Conservation (phyloP, 2,329 filamentous ascomycete genomes). For the Zasmidium cellare region DNA sequence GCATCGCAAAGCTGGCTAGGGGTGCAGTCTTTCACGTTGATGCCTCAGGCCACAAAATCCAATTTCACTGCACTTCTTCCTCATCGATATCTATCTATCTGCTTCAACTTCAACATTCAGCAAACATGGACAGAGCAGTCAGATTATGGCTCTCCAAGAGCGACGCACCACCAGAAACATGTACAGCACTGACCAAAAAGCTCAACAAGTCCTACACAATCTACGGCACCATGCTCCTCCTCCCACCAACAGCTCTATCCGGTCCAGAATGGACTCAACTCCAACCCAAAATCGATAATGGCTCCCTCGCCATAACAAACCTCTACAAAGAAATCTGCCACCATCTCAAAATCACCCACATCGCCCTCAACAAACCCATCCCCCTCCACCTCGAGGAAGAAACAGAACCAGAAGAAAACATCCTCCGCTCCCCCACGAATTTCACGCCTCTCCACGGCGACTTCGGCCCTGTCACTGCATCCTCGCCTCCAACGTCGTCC, state of each 20-base stretch:
- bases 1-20: no score
- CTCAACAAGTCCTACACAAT: slow-evolving; percentile 49
- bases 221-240: slow-evolving; percentile 59
- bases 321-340: slow-evolving; percentile 46
- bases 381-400: slow-evolving; percentile 26
- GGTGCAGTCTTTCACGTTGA: no score
- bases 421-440: slow-evolving; percentile 70
- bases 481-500: slow-evolving; percentile 28
- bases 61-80: no score
- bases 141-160: slow-evolving; percentile 13
- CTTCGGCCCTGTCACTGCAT: slow-evolving; percentile 61
- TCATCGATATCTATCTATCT: no score
- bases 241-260: slow-evolving; percentile 51
- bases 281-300: slow-evolving; percentile 27
- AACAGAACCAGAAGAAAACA: slow-evolving; percentile 54
- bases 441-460: slow-evolving; percentile 70
- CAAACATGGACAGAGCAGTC: slow-evolving; percentile 20
- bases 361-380: slow-evolving; percentile 62
- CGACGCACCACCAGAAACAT: background rate
- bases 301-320: slow-evolving; percentile 30
- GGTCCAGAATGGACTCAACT: slow-evolving; percentile 38
- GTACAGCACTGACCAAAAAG: slow-evolving; percentile 11
- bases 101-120: background rate
- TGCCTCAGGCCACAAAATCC: no score
- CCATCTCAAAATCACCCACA: slow-evolving; percentile 52